phyloP scores from a whole-genome alignment of 2,329 filamentous ascomycete species.

The Helminthosporium solani region DNA sequence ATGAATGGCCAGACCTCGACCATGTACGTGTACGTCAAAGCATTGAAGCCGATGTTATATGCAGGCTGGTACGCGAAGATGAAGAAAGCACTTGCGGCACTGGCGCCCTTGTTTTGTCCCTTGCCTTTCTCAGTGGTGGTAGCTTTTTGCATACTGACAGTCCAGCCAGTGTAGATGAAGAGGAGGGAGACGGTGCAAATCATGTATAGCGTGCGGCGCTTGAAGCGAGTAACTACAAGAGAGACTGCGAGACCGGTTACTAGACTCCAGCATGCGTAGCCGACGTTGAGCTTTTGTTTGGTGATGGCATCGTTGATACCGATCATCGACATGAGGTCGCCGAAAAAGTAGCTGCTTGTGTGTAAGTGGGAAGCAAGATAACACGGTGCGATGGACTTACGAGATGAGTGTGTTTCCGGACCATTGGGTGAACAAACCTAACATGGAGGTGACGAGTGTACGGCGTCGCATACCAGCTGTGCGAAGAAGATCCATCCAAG shows the following conservation, averaged over 20 bases:
- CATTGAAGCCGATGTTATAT: conserved; percentile 64
- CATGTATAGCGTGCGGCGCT: conserved; percentile 57
- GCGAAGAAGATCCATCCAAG: conserved; percentile 59
- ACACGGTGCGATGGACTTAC: conserved; percentile 3
- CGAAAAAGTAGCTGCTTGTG: conserved; percentile 56
- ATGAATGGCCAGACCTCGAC: conserved; percentile 50
- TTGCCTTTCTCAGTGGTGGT: conserved; percentile 18
- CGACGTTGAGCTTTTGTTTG: conserved; percentile 47
- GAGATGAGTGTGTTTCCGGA: conserved; percentile 62
- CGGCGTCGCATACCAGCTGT: conserved; percentile 64
- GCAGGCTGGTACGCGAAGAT: conserved; percentile 47
- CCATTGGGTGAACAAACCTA: conserved; percentile 66
- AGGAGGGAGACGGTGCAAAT: conserved; percentile 33
- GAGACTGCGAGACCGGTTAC: conserved; percentile 56
- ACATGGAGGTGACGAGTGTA: conserved; percentile 58
- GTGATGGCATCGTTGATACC: conserved; percentile 52
- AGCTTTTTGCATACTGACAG: conserved; percentile 53
- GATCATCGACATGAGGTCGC: conserved; percentile 58
- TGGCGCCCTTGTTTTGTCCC: conserved; percentile 33
- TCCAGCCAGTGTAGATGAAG: conserved; percentile 32
- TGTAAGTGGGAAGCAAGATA: background rate
- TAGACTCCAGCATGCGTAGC: conserved; percentile 61
- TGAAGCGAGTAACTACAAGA: conserved; percentile 54
- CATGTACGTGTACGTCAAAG: conserved; percentile 59
- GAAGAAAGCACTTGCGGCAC: conserved; percentile 51